Base-by-base conservation (phyloP, 495 filamentous ascomycete species). In the Eremomyces bilateralis region DNA sequence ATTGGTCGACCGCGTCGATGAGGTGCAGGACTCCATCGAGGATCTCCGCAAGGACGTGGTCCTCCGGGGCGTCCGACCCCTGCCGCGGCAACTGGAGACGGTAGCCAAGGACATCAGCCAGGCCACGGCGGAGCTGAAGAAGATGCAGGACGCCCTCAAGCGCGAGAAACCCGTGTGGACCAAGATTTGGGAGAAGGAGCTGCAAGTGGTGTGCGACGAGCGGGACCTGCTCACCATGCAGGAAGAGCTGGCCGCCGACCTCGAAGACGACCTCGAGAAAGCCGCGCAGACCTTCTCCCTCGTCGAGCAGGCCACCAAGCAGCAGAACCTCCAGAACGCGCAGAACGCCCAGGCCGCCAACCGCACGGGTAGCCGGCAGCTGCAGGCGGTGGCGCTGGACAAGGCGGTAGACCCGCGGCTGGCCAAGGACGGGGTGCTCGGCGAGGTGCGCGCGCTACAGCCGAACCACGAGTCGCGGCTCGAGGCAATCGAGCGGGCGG, bases 1-100 rank as follows among this genome's bases (percentile, higher is more conserved):
- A 27, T 68, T 97, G 32, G 81, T 99, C 42, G 70, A 65, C 40
- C 76, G 79, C 39, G 85, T 99, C 11, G 88, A 99, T 50, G 83
- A 94, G 47, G 69, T 99, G 13, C 84, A 93, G 56, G 90, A 99
- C 49, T 58, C 88, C 29, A 77, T 99, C 21, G 88, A 99, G 50
- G 90, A 95, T 51, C 69, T 99, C 20, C 81, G 88, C 38, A 95
- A 95, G 59, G 88, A 95, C 50, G 90, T 97, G 28, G 88, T 99
- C 24, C 62, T 64, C 28, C 81, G 90, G 41, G 88, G 88, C 33
- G 88, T 95, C 28, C 75, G 90, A 25, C 88, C 88, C 10, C 62
- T 85, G 3, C 85, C 85, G n/a, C 67, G 81, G 15, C 82, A 92
- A 54, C 67, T 99, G 36, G 84, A 93, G 51, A 61, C 53, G 29